Evolutionary conservation across 495 filamentous ascomycete genomes (phyloP), one percentile per base, ranked within the genome.

Genomic region (Annulohypoxylon bovei): DNA sequence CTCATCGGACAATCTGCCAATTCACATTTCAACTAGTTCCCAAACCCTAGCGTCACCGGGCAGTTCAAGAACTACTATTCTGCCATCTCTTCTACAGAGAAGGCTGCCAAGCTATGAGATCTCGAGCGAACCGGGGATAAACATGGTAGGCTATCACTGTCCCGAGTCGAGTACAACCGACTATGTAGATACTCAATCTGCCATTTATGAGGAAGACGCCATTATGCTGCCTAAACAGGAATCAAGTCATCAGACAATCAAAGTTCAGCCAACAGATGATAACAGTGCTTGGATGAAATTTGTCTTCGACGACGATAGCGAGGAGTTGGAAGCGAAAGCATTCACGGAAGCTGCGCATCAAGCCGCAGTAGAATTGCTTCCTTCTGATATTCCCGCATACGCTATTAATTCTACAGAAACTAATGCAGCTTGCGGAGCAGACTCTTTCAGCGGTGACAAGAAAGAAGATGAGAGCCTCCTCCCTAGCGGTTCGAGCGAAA

Each of bases 201-300:
- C 47, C 16, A 22, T 25, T 6, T 16, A 47, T 32, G 20, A 49
- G 14, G 35, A 60, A 18, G 28, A 30, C 20, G 1, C 0, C n/a
- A 54, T 37, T 40, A 40, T 12, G 14, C 35, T 32, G 0, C 18
- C 40, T 35, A 14, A 59, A 28, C 6, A 30, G 12, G 66, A 42
- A 27, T 2, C 14, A 30, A 22, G 6, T 4, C 30, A 62, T 30
- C 8, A 12, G 11, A 42, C 49, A 14, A 46, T 20, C 6, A 18
- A 59, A 35, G 33, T 50, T 16, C 56, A 53, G 11, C 30, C 44
- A 3, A 8, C 7, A 37, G 55, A 75, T n/a, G 73, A 78, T 54
- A 73, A 79, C 30, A 57, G 71, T 16, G 70, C 66, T 39, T 84
- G 82, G 82, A 81, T 76, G 66, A 73, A 72, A 40, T 82, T 84